Conservation (phyloP, 306 rosid genomes). For the Crataegus laevigata region DNA sequence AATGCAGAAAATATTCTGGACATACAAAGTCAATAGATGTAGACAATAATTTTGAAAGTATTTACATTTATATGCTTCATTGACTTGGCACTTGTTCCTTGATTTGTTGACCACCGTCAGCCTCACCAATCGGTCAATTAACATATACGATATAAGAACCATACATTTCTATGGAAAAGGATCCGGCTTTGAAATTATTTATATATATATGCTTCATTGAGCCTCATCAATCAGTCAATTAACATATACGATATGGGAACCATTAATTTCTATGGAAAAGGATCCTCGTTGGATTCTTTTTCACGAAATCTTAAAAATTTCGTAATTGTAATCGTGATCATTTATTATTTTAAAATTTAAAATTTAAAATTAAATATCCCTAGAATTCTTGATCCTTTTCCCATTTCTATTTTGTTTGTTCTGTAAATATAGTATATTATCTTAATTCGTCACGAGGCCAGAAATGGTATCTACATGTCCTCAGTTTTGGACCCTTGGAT, state of each 20-base stretch:
- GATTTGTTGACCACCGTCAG: not conserved
- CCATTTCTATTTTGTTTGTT: not conserved
- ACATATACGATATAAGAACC: not conserved
- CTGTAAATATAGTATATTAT: not conserved
- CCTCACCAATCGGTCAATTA: not conserved
- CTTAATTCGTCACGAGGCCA: not conserved
- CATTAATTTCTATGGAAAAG: not conserved
- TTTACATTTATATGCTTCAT: not conserved
- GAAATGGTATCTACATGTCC: not conserved
- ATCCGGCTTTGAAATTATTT: not conserved
- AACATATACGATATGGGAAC: not conserved
- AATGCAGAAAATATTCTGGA: not conserved
- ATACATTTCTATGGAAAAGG: not conserved
- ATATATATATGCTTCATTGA: not conserved
- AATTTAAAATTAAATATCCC: no score
- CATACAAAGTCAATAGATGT: not conserved
- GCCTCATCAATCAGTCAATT: not conserved
- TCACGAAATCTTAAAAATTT: fast-evolving
- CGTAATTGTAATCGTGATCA: fast-evolving
- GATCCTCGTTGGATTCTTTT: no score
- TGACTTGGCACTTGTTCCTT: not conserved
- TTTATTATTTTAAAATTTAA: no score
- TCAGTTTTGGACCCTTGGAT: not conserved
- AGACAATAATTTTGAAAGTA: not conserved
- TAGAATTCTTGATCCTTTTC: no score